These are phyloP conservation scores for Helicocarpus griseus DNA, from an alignment of 2,329 filamentous ascomycete genomes.

Conservation along the genomic window DNA sequence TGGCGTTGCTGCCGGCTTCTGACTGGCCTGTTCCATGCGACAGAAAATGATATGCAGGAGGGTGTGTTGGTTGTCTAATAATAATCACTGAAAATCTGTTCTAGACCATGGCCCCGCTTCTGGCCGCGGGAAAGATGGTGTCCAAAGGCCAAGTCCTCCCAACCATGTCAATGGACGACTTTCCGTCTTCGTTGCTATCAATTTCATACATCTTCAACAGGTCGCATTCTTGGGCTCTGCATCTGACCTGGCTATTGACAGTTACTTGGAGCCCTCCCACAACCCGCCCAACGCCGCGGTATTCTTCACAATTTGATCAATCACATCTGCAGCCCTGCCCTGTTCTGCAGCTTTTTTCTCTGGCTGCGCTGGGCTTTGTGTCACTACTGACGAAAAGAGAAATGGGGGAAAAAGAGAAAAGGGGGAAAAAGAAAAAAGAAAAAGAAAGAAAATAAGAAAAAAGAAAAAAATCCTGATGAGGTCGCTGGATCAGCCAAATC, in stretches of 20 bases:
- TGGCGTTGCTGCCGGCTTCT: constrained; percentile 3
- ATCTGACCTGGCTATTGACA: background rate
- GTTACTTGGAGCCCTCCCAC: background rate
- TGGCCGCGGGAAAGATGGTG: background rate
- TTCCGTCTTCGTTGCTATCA: background rate
- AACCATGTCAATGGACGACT: background rate
- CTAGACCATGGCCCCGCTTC: constrained; percentile 11
- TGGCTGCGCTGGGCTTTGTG: background rate
- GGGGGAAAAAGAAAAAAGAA: background rate
- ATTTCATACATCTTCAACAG: background rate
- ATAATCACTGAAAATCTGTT: constrained; percentile 1
- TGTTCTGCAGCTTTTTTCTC: constrained; percentile 1
- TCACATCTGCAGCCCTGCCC: constrained; percentile 8
- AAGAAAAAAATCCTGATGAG: background rate
- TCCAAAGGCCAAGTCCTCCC: background rate
- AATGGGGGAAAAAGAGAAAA: background rate
- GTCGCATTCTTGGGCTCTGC: background rate
- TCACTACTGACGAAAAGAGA: background rate
- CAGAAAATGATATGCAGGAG: constrained; percentile 7
- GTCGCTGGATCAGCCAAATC: background rate
- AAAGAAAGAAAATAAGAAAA: background rate
- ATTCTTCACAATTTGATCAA: constrained; percentile 7
- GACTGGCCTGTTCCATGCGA: constrained; percentile 6
- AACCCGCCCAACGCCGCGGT: background rate
- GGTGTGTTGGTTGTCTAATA: constrained; percentile 6